Percentiles rank a stretch among this genome's conserved stretches.
phyloP scores from a whole-genome alignment of 73 alveolate species.

The Paramecium octaurelia region DNA sequence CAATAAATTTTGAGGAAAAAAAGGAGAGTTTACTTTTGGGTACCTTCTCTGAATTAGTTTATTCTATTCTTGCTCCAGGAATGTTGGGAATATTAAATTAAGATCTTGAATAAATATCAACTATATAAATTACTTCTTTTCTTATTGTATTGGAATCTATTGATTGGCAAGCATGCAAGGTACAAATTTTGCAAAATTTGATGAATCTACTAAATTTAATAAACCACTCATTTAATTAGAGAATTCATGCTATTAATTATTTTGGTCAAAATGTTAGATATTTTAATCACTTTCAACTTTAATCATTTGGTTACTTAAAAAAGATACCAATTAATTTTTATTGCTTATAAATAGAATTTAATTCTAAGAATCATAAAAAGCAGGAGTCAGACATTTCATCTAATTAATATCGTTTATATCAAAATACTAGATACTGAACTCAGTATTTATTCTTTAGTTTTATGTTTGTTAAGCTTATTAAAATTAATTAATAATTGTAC shows the following conservation, averaged over 20 bases:
- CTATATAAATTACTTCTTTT: not conserved
- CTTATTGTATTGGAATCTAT: not conserved
- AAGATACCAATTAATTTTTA: not conserved
- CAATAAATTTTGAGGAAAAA: not conserved
- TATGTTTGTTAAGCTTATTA: not conserved
- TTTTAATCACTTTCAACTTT: not conserved
- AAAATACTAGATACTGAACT: not conserved
- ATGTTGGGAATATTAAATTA: not conserved
- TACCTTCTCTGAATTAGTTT: not conserved
- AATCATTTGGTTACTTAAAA: not conserved
- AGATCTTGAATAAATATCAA: not conserved
- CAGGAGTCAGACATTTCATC: not conserved
- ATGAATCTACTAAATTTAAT: not conserved
- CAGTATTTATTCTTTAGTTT: not conserved
- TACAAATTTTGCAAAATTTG: not conserved
- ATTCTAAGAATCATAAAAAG: not conserved
- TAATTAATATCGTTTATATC: not conserved
- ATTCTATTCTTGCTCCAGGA: not conserved
- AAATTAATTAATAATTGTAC: not conserved
- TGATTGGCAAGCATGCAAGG: not conserved
- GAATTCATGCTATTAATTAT: not conserved
- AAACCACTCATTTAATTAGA: not conserved
- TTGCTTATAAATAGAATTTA: not conserved
- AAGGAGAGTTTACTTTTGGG: not conserved
- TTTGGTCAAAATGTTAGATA: not conserved